Conservation (phyloP, 768 basidiomycete species). For the Termitomyces bulborhizus region DNA sequence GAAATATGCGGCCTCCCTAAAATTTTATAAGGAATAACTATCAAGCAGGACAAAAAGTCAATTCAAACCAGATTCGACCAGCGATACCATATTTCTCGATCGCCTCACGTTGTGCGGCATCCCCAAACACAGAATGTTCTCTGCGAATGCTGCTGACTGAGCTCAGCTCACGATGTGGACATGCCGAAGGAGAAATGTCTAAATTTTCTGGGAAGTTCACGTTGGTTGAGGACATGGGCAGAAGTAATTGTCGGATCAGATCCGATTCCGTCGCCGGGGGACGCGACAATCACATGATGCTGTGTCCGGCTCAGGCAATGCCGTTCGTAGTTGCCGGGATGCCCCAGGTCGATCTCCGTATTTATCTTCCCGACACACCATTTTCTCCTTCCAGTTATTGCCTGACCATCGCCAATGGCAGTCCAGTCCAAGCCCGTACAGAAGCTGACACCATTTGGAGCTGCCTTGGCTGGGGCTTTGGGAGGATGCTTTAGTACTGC, state of each 20-base stretch:
- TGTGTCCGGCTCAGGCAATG: slow-evolving; percentile 11
- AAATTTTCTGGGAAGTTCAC: slow-evolving; percentile 35
- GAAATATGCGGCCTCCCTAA: slow-evolving; percentile 71
- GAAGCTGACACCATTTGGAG: slow-evolving; percentile 79
- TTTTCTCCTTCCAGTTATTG: slow-evolving; percentile 7
- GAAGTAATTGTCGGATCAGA: neutral
- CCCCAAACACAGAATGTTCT: slow-evolving; percentile 21
- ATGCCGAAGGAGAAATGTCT: slow-evolving; percentile 26
- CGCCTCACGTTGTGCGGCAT: slow-evolving; percentile 42
- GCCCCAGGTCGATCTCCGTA: slow-evolving; percentile 5
- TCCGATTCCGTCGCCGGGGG: neutral
- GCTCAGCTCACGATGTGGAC: slow-evolving; percentile 11
- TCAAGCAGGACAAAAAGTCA: neutral
- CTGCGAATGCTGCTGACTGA: neutral
- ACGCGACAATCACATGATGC: slow-evolving; percentile 12
- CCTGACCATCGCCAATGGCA: slow-evolving; percentile 29
- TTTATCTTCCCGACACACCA: slow-evolving; percentile 10
- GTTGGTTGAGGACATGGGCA: neutral
- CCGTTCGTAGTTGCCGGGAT: neutral
- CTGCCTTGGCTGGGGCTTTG: slow-evolving; percentile 88
- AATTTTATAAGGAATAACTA: slow-evolving; percentile 9
- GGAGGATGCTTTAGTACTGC: slow-evolving; percentile 92
- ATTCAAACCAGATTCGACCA: slow-evolving; percentile 70
- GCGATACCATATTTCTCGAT: slow-evolving; percentile 78
- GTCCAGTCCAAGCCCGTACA: slow-evolving; percentile 53